These are phyloP conservation scores for Coccomyxa sp. DNA, from an alignment of 139 green algal species.

Conservation along the genomic window DNA sequence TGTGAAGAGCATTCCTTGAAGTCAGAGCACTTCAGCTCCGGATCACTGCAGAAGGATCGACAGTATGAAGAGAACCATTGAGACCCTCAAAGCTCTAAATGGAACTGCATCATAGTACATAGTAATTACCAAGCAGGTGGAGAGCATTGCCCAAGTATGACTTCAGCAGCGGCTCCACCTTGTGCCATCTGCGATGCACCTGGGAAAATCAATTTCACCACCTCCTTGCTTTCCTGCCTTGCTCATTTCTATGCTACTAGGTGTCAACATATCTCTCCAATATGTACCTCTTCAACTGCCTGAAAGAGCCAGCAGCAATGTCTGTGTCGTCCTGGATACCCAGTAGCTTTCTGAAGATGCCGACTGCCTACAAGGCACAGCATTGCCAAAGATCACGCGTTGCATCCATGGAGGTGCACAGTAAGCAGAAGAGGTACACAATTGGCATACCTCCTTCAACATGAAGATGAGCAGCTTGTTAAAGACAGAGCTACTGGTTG, in stretches of 20 bases:
- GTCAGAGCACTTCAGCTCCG: not conserved
- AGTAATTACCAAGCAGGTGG: constrained; percentile 70
- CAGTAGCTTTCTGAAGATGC: not conserved
- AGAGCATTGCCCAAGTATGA: constrained; percentile 92
- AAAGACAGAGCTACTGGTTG: constrained; percentile 71
- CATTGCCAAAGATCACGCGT: no score
- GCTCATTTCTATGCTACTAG: not conserved
- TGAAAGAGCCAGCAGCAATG: not conserved
- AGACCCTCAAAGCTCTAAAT: not conserved
- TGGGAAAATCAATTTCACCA: not conserved
- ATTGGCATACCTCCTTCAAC: constrained; percentile 35
- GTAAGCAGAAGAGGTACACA: not conserved
- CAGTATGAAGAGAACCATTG: not conserved
- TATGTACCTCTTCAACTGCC: not conserved
- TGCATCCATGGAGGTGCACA: not conserved
- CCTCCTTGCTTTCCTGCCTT: not conserved
- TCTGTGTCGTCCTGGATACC: not conserved
- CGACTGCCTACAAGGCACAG: not conserved
- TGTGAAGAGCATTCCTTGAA: constrained; percentile 14
- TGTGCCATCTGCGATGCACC: constrained; percentile 45
- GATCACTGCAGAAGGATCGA: not conserved
- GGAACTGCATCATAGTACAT: not conserved
- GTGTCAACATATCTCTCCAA: not conserved
- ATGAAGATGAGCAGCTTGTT: constrained; percentile 87
- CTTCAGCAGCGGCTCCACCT: constrained; percentile 79